Evolutionary conservation across 352 stramenopile species (phyloP).

Genomic region (Globisporangium spinosum): DNA sequence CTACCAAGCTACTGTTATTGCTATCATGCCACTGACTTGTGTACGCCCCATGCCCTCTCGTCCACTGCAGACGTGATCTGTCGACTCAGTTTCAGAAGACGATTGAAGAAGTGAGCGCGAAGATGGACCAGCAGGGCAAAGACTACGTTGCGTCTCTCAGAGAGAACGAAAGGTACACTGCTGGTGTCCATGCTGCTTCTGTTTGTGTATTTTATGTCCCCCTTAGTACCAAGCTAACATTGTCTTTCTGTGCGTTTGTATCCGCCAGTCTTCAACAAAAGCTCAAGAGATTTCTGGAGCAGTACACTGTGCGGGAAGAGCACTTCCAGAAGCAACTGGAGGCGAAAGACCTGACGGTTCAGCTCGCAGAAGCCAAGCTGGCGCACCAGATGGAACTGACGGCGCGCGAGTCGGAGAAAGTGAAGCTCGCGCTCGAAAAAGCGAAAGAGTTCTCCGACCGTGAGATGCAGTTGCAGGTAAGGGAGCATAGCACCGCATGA

Average conservation of each 20-base stretch:
- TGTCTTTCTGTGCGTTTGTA: neutral
- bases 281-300: conserved; percentile 77
- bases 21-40: neutral
- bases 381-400: conserved; percentile 78
- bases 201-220: neutral
- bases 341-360: conserved; percentile 75
- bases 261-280: conserved; percentile 75
- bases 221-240: neutral
- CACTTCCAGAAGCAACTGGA: conserved; percentile 82
- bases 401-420: conserved; percentile 56
- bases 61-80: conserved; percentile 46
- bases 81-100: conserved; percentile 82
- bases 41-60: neutral
- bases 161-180: conserved; percentile 65
- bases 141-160: conserved; percentile 83
- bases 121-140: conserved; percentile 84
- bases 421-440: conserved; percentile 78
- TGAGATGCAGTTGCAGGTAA: conserved; percentile 69
- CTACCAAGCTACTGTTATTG: neutral
- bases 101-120: conserved; percentile 85
- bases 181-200: neutral
- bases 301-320: conserved; percentile 77
- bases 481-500: neutral
- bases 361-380: conserved; percentile 80
- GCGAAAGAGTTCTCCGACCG: conserved; percentile 78